Conservation (phyloP, 345 rosid genomes). For the Citrus trifoliata region DNA sequence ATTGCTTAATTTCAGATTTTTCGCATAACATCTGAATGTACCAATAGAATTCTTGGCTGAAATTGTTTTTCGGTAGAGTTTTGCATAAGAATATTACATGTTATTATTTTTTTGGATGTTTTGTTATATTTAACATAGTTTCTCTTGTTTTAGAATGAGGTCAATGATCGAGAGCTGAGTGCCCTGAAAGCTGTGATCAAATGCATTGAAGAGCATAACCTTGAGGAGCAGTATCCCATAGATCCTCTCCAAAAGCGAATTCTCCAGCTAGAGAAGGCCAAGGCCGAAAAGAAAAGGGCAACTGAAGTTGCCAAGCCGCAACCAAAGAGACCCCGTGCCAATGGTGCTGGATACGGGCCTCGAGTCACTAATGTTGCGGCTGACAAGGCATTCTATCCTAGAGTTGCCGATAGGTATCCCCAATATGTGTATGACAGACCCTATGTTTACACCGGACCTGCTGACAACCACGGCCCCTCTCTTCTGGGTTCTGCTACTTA, state of each 20-base stretch:
- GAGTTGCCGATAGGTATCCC: slow-evolving; percentile 69
- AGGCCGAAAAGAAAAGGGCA: slow-evolving; percentile 85
- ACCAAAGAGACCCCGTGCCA: slow-evolving; percentile 87
- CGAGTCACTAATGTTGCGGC: slow-evolving; percentile 44
- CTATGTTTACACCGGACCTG: slow-evolving; percentile 55
- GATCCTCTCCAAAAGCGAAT: slow-evolving; percentile 71
- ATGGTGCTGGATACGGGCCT: slow-evolving; percentile 55
- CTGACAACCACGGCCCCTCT: slow-evolving; percentile 59
- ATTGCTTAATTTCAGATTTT: neutral
- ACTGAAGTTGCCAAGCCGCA: slow-evolving; percentile 87
- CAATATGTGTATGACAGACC: slow-evolving; percentile 83
- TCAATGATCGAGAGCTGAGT: slow-evolving; percentile 77
- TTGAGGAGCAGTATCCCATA: slow-evolving; percentile 75
- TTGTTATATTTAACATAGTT: neutral
- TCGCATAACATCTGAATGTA: neutral
- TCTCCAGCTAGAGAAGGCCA: slow-evolving; percentile 85
- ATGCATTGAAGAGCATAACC: slow-evolving; percentile 95
- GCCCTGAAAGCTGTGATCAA: slow-evolving; percentile 81
- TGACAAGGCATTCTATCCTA: slow-evolving; percentile 57
- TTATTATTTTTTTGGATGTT: neutral
- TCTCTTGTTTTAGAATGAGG: slow-evolving; percentile 57
- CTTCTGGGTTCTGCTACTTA: slow-evolving; percentile 53
- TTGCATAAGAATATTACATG: neutral
- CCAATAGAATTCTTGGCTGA: neutral
- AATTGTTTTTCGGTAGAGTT: neutral